phyloP scores from a whole-genome alignment of 495 filamentous ascomycete genomes.

The Rhizodiscina lignyota region DNA sequence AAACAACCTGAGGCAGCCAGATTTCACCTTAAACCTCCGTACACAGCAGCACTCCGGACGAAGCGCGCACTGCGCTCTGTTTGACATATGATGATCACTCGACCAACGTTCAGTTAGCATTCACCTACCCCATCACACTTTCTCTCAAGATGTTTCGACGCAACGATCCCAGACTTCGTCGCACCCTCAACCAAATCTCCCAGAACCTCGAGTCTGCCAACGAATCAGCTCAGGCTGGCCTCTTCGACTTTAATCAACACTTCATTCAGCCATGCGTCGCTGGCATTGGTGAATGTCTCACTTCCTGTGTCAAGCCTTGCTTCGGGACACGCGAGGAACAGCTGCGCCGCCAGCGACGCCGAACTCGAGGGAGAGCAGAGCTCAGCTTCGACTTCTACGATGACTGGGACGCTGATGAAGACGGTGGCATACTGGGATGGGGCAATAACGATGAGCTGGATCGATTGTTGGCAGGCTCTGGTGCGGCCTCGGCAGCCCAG shows the following conservation, averaged over 20 bases:
- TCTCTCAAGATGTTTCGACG: conserved; percentile 38
- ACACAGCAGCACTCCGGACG: no score
- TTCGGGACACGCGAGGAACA: conserved; percentile 52
- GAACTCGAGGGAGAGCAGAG: conserved; percentile 48
- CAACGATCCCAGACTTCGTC: conserved; percentile 82
- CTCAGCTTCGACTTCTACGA: conserved; percentile 95
- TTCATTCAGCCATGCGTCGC: conserved; percentile 73
- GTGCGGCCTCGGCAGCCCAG: conserved; percentile 18
- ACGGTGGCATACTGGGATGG: conserved; percentile 46
- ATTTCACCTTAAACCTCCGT: no score
- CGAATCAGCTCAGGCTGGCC: conserved; percentile 70
- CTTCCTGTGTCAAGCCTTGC: conserved; percentile 55
- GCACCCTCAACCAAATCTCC: conserved; percentile 83
- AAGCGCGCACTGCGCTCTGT: no score
- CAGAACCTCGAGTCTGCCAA: conserved; percentile 86
- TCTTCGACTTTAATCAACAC: conserved; percentile 73
- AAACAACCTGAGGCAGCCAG: no score
- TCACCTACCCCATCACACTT: no score
- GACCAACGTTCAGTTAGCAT: no score
- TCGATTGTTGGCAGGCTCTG: conserved; percentile 59
- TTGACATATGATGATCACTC: no score
- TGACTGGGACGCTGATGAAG: conserved; percentile 77
- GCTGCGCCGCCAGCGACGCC: conserved; percentile 40
- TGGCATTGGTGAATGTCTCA: conserved; percentile 45
- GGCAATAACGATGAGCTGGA: conserved; percentile 81